These are phyloP conservation scores for Pyrus betulifolia DNA, from an alignment of 306 rosid genomes.

Conservation along the genomic window DNA sequence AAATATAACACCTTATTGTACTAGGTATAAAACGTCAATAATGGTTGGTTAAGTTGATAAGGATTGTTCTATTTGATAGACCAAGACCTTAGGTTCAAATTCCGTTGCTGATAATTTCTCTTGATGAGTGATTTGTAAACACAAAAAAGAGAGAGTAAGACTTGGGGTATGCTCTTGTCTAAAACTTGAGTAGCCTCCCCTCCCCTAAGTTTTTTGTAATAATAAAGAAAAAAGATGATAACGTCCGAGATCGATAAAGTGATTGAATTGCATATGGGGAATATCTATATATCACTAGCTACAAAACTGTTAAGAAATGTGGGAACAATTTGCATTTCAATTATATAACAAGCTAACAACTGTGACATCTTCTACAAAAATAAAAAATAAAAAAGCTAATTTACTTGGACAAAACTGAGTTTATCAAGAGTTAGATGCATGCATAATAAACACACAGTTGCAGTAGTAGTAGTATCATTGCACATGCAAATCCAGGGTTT, in stretches of 20 bases:
- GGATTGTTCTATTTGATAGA: too few species aligned
- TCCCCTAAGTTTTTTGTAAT: too few species aligned
- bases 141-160: too few species aligned
- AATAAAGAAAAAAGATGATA: too few species aligned
- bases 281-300: not conserved
- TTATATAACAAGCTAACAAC: not conserved
- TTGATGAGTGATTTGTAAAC: too few species aligned
- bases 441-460: not conserved
- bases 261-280: not conserved
- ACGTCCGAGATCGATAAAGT: not conserved
- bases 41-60: too few species aligned
- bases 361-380: not conserved
- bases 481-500: not conserved
- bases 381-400: too few species aligned
- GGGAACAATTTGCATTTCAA: not conserved
- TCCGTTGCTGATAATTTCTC: fast-evolving
- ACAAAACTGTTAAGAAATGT: not conserved
- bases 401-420: not conserved
- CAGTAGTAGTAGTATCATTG: not conserved
- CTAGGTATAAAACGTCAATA: too few species aligned
- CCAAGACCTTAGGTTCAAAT: too few species aligned
- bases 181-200: too few species aligned
- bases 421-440: not conserved
- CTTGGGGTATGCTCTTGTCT: too few species aligned
- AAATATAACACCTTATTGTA: too few species aligned